Evolutionary conservation across 1,284 basidiomycete species (phyloP).

Genomic region (Leucoagaricus sp.): DNA sequence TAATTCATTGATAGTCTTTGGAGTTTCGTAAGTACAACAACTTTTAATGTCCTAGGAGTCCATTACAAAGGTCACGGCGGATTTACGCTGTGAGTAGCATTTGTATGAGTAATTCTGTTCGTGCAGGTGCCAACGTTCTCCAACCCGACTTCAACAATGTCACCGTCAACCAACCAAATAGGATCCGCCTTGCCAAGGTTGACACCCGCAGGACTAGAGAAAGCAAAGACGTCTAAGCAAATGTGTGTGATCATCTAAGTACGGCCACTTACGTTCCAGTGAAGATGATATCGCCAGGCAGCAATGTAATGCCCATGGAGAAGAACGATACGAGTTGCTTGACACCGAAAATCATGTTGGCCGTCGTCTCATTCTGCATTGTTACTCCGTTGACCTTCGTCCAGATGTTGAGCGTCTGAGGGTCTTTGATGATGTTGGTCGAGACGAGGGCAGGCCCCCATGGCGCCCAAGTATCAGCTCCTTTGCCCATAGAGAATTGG

Average conservation of each 20-base stretch:
- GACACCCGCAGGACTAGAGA: conserved; percentile 33
- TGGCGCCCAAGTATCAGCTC: conserved; percentile 42
- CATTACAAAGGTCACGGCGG: too few species aligned
- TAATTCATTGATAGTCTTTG: too few species aligned
- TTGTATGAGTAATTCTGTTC: conserved; percentile 28
- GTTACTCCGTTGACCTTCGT: conserved; percentile 50
- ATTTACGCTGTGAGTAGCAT: too few species aligned
- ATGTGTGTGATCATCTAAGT: neutral
- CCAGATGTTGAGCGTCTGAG: conserved; percentile 45
- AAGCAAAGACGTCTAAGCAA: neutral
- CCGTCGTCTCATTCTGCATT: conserved; percentile 51
- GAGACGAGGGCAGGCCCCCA: conserved; percentile 49
- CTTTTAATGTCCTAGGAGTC: too few species aligned
- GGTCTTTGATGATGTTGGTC: conserved; percentile 43
- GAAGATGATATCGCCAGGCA: conserved; percentile 58
- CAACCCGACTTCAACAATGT: conserved; percentile 41
- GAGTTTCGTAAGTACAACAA: too few species aligned
- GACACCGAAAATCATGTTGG: conserved; percentile 45
- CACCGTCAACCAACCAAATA: conserved; percentile 38
- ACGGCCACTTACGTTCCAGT: conserved; percentile 47
- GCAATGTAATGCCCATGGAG: conserved; percentile 58
- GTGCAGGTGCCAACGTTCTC: conserved; percentile 40
- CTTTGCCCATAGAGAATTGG: conserved; percentile 47
- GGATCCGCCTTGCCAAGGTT: conserved; percentile 38
- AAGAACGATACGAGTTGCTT: conserved; percentile 50